Conservation (phyloP, 2,329 filamentous ascomycete species). For the Podosphaera aphanis region DNA sequence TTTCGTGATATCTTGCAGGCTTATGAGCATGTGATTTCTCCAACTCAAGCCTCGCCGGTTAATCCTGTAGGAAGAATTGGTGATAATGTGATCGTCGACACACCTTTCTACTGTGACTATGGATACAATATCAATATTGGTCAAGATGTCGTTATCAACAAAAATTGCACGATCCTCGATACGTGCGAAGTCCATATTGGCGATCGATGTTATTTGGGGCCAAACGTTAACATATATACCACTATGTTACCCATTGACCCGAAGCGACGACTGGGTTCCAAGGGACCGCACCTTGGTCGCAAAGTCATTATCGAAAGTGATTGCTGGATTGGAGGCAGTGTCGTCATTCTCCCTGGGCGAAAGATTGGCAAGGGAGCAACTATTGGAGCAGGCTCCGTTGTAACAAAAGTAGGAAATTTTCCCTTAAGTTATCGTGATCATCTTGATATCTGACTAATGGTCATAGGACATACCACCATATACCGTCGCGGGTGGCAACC, state of each 20-base stretch:
- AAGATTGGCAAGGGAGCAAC: constrained; percentile 28
- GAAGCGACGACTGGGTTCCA: constrained; percentile 47
- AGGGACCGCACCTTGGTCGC: constrained; percentile 46
- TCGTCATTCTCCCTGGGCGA: constrained; percentile 33
- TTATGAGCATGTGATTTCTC: constrained; percentile 30
- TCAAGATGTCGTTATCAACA: constrained; percentile 60
- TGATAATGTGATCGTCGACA: constrained; percentile 56
- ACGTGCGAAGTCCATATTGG: constrained; percentile 67
- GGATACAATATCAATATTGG: constrained; percentile 86
- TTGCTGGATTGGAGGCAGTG: constrained; percentile 39
- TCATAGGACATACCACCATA: constrained; percentile 16
- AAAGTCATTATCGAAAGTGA: constrained; percentile 55
- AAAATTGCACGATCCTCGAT: constrained; percentile 69
- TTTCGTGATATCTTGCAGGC: constrained; percentile 52
- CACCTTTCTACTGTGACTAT: constrained; percentile 81
- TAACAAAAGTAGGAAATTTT: constrained; percentile 24
- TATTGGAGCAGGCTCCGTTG: constrained; percentile 29
- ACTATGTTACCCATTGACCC: constrained; percentile 50
- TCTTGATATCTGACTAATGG: background rate
- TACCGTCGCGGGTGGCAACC: constrained; percentile 16
- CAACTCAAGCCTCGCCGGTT: constrained; percentile 26
- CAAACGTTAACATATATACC: constrained; percentile 70
- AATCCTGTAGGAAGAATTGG: constrained; percentile 40
- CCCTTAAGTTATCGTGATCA: background rate
- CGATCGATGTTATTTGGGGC: constrained; percentile 51